Evolutionary conservation across 202 grass and related monocot genomes (phyloP).

Genomic region (Brachypodium distachyon): DNA sequence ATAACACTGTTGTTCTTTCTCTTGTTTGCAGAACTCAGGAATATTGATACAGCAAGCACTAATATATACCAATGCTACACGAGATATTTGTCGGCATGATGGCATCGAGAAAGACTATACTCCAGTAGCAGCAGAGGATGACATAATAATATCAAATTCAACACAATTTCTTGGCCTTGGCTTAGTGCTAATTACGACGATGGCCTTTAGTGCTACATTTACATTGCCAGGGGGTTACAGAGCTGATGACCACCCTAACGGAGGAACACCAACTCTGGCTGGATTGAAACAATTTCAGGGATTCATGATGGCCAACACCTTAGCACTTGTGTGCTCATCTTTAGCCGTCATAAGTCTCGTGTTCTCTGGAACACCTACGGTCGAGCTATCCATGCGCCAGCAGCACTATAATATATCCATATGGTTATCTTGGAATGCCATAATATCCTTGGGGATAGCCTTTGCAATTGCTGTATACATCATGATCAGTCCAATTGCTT

Average conservation of each 20-base stretch:
- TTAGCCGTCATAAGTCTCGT: neutral
- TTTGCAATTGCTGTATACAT: conserved; percentile 8
- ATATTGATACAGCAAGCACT: conserved; percentile 9
- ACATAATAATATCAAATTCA: neutral
- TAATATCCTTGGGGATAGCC: neutral
- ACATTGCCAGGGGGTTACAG: neutral
- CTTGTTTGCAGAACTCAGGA: neutral
- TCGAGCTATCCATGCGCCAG: conserved; percentile 8
- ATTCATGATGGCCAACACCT: conserved; percentile 5
- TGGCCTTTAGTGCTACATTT: conserved; percentile 14
- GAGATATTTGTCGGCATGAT: neutral
- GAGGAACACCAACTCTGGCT: neutral
- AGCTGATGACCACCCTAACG: neutral
- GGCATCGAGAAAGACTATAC: neutral
- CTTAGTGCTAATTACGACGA: conserved; percentile 7
- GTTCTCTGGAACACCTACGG: conserved; percentile 1
- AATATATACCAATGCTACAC: neutral
- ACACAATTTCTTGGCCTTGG: neutral
- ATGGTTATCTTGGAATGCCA: neutral
- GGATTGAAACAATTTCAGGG: neutral
- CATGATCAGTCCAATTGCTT: conserved; percentile 5
- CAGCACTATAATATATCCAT: conserved; percentile 9
- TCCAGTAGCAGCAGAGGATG: neutral
- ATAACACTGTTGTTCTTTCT: neutral
- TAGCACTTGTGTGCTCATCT: conserved; percentile 1